Evolutionary conservation across 164 flowering plant species (phyloP).

Genomic region (Annona cherimola): DNA sequence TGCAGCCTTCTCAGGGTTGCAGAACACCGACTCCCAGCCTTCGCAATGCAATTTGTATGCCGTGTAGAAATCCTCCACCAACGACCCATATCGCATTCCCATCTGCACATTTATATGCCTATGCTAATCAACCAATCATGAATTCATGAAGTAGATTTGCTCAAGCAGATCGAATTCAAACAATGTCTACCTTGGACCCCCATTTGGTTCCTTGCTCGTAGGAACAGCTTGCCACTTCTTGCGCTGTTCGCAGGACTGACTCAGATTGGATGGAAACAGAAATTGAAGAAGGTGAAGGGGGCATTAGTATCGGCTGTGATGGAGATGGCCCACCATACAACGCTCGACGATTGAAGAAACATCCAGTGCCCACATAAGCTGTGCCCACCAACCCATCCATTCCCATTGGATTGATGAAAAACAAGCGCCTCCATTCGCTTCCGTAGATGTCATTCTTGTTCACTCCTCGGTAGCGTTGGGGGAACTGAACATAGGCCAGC

Average conservation of each 20-base stretch:
- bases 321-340: slow-evolving; percentile 43
- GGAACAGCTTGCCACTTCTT: background rate
- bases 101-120: slow-evolving; percentile 24
- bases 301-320: background rate
- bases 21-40: slow-evolving; percentile 70
- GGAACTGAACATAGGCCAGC: slow-evolving; percentile 54
- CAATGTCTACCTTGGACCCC: background rate
- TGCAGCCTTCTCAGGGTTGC: slow-evolving; percentile 57
- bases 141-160: no score
- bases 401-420: slow-evolving; percentile 40
- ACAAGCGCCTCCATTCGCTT: slow-evolving; percentile 24
- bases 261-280: slow-evolving; percentile 17
- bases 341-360: slow-evolving; percentile 46
- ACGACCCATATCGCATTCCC: slow-evolving; percentile 71
- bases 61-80: slow-evolving; percentile 69
- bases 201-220: slow-evolving; percentile 1
- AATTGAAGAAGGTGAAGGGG: background rate
- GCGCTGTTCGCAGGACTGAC: background rate
- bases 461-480: slow-evolving; percentile 42
- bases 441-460: slow-evolving; percentile 44
- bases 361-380: slow-evolving; percentile 49
- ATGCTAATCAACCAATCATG: background rate
- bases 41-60: slow-evolving; percentile 62
- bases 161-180: no score
- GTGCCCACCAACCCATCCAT: slow-evolving; percentile 54